Evolutionary conservation across 371 early-diverging fungal genomes (phyloP), one percentile per base, ranked within the genome.

Genomic region (Rhizopus arrhizus): DNA sequence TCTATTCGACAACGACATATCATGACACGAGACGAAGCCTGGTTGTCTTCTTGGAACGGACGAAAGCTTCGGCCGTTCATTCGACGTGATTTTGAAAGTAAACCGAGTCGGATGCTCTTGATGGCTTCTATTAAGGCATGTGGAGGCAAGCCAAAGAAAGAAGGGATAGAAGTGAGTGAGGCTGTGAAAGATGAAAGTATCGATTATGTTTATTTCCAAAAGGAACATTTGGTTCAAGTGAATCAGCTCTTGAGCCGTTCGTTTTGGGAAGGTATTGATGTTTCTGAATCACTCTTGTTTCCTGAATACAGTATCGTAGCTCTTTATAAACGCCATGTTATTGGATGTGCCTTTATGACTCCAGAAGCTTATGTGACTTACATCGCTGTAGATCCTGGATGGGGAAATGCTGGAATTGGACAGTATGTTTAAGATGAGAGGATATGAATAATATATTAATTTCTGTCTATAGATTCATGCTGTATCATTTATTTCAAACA

Each of bases 261-360:
- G n/a, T 96, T 97, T 72, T 97, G 97, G 97, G 92, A 92, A 8
- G 93, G 92, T 8, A 92, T 97, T 45, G 94, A 96, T 70, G 93
- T 96, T 56, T 85, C 90, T 22, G 97, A 97, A 65, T 84, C 89
- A 11, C 73, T 97, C 15, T 70, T 81, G 51, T 91, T 82, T 61
- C 97, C 97, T 0, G 96, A 96, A 61, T 95, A 85, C 73, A 87
- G 91, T 41, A 77, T 97, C 7, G 88, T 97, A 2, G 94, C 91
- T 1, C 69, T 94, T 12, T 95, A 96, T 76, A 84, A 82, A 50
- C 78, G 89, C 43, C 66, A 82, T 15, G 89, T 94, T 0, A 81
- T 95, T 43, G 97, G 94, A 8, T 94, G 95, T 76, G 96, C 92
- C 1, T 93, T 97, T 64, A 91, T 95, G 86, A 93, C 95, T 3